Evolutionary conservation across 2,329 filamentous ascomycete genomes (phyloP).

Genomic region (Aspergillus puulaauensis): DNA sequence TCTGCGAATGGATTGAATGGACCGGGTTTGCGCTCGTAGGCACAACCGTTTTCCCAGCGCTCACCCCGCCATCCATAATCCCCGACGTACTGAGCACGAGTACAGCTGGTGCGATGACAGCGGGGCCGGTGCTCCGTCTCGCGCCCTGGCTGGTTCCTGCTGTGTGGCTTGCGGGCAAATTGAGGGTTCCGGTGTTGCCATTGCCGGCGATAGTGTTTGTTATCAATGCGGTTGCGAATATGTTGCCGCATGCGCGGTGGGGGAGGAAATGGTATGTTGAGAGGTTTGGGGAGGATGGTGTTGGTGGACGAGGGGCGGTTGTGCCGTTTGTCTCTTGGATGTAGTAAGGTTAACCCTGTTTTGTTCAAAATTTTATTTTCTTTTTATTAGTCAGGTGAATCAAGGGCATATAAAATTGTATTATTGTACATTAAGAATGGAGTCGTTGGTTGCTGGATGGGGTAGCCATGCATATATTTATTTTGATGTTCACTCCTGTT

Average conservation of each 20-base stretch:
- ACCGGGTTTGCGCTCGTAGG: constrained; percentile 72
- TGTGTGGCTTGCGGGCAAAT: constrained; percentile 26
- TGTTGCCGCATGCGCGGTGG: constrained; percentile 80
- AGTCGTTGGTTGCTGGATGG: background rate
- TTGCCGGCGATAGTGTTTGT: constrained; percentile 78
- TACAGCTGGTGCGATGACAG: background rate
- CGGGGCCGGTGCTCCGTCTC: constrained; percentile 21
- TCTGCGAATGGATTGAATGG: constrained; percentile 98
- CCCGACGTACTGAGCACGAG: background rate
- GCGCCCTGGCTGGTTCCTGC: constrained; percentile 39
- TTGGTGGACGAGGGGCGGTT: constrained; percentile 72
- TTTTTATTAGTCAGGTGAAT: background rate
- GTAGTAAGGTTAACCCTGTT: constrained; percentile 15
- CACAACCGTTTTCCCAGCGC: constrained; percentile 29
- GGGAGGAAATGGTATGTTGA: constrained; percentile 84
- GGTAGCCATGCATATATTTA: background rate
- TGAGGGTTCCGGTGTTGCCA: constrained; percentile 50
- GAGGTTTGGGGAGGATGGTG: constrained; percentile 73
- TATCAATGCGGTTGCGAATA: constrained; percentile 82
- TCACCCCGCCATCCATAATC: background rate
- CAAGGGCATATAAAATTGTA: background rate
- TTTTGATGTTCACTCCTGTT: background rate
- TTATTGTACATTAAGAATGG: background rate
- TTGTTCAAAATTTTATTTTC: background rate
- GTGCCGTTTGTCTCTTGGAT: constrained; percentile 55